These are phyloP conservation scores for Penicillium bialowiezense DNA, from an alignment of 495 filamentous ascomycete species.

Conservation along the genomic window DNA sequence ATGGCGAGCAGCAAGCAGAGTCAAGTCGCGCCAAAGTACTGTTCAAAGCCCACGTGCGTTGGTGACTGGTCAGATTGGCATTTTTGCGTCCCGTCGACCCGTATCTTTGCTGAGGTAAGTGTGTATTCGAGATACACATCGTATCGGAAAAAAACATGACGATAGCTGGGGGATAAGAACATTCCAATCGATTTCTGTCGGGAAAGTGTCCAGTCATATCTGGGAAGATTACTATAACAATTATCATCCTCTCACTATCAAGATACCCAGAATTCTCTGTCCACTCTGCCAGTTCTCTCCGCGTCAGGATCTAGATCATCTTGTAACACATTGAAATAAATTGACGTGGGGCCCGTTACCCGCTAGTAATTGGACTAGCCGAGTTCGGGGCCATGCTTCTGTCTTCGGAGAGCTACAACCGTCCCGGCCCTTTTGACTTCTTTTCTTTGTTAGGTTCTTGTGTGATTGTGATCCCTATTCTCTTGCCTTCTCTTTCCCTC, in stretches of 20 bases:
- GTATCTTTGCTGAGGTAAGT: not conserved
- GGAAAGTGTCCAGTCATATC: too few relatives aligned
- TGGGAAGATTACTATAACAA: too few relatives aligned
- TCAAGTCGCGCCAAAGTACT: too few relatives aligned
- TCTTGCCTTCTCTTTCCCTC: conserved; percentile 2
- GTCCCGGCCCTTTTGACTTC: conserved; percentile 4
- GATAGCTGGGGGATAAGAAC: too few relatives aligned
- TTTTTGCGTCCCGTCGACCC: too few relatives aligned
- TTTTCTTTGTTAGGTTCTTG: not conserved
- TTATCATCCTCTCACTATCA: too few relatives aligned
- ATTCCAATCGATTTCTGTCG: too few relatives aligned
- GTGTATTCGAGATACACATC: not conserved
- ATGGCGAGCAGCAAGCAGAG: too few relatives aligned
- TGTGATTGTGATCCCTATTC: too few relatives aligned
- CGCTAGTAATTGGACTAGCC: conserved; percentile 9
- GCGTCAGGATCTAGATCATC: not conserved
- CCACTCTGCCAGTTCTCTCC: too few relatives aligned
- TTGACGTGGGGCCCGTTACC: conserved; percentile 6
- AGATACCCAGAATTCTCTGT: too few relatives aligned
- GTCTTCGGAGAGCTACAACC: conserved; percentile 12
- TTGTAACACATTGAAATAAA: not conserved
- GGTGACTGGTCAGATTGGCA: conserved; percentile 3
- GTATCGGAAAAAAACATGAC: not conserved
- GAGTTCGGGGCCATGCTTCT: conserved; percentile 14
- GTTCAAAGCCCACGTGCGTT: conserved; percentile 10